Conservation (phyloP, 768 basidiomycete species). For the Boletus rubroflammeus region DNA sequence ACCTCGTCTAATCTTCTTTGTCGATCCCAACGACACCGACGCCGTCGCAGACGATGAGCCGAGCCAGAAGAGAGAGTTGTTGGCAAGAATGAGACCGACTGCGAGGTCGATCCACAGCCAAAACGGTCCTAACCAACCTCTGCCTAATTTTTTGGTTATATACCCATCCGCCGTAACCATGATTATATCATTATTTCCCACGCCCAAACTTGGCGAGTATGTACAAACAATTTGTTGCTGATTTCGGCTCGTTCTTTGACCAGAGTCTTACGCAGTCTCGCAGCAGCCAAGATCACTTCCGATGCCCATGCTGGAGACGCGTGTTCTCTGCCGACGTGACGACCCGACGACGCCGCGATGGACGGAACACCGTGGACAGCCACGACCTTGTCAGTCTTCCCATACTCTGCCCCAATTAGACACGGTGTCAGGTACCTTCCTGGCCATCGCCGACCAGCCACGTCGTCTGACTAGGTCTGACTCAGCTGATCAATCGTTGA, state of each 20-base stretch:
- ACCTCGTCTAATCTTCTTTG: constrained; percentile 27
- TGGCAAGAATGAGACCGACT: constrained; percentile 43
- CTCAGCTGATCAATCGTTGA: constrained; percentile 1
- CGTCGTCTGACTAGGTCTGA: constrained; percentile 9
- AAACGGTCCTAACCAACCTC: constrained; percentile 26
- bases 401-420: constrained; percentile 14
- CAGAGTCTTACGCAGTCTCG: constrained; percentile 5
- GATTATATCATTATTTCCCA: constrained; percentile 30
- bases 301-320: constrained; percentile 6
- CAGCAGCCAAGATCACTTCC: background rate
- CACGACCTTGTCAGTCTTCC: constrained; percentile 5
- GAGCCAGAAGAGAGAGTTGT: constrained; percentile 29
- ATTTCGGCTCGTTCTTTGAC: background rate
- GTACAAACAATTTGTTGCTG: background rate
- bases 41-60: constrained; percentile 39
- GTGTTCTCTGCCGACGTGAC: constrained; percentile 13
- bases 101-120: constrained; percentile 45
- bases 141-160: constrained; percentile 26
- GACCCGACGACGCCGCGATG: background rate
- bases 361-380: constrained; percentile 1
- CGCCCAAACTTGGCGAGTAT: constrained; percentile 9
- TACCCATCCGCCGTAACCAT: constrained; percentile 5
- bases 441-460: constrained; percentile 20
- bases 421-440: constrained; percentile 16
- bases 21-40: constrained; percentile 42